Percentiles rank a stretch among this genome's conserved stretches.
These are phyloP conservation scores for Tylopilus balloui DNA, from an alignment of 768 basidiomycete genomes.

Conservation along the genomic window DNA sequence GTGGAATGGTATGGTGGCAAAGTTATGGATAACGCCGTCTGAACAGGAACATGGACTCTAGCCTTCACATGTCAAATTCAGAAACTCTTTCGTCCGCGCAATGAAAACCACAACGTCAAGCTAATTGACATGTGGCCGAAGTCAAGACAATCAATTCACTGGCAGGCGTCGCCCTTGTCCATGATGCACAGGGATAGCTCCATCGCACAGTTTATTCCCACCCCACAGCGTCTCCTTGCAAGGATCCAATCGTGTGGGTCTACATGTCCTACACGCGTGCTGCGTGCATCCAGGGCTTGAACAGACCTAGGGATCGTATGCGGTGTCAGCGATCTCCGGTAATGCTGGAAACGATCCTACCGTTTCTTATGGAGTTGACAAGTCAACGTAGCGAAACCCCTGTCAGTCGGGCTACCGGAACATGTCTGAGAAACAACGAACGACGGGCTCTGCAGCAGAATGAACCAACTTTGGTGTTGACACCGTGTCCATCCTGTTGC, in stretches of 20 bases:
- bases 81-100: neutral
- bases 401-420: neutral
- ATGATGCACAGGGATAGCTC: constrained; percentile 5
- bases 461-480: constrained; percentile 36
- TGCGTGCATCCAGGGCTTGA: neutral
- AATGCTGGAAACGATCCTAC: constrained; percentile 14
- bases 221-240: constrained; percentile 20
- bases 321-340: constrained; percentile 20
- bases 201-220: constrained; percentile 21
- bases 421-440: neutral
- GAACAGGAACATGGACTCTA: neutral
- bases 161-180: neutral
- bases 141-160: neutral
- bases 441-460: constrained; percentile 2
- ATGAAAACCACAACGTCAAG: constrained; percentile 10
- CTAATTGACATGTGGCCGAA: neutral
- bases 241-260: neutral
- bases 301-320: constrained; percentile 38
- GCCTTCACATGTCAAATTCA: neutral
- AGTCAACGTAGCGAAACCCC: neutral
- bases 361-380: constrained; percentile 19
- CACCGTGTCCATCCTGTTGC: constrained; percentile 10
- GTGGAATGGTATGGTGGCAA: constrained; percentile 7
- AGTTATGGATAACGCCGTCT: neutral
- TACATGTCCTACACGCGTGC: constrained; percentile 10